Base-by-base conservation (phyloP, 2,329 filamentous ascomycete genomes). In the Samsoniella hepiali region DNA sequence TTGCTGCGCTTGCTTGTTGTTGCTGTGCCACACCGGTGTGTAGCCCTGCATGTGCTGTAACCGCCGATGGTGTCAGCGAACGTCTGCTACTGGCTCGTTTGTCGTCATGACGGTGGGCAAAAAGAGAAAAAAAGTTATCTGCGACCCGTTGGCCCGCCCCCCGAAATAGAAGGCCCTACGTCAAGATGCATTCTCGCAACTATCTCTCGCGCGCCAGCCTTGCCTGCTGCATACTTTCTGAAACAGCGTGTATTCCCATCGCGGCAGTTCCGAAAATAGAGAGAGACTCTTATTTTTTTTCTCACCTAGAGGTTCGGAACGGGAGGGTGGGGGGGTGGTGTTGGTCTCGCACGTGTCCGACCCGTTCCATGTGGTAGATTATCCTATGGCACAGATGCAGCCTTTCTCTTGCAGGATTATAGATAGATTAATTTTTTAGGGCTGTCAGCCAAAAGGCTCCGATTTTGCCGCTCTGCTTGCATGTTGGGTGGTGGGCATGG, bases 21-120 rank as follows among this genome's bases (percentile, higher is more conserved):
- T 29, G 34, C 5, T 31, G 34, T 31, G 29, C 9, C 54, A 55
- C 34, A 9, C 29, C 57, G 57, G 45, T 59, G 57, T 59, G 38
- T 27, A 38, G 36, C 7, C 47, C n/a, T 61, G 49, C 58, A 36
- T 61, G 22, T 22, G 27, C 44, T 49, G 49, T 54, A 61, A 53
- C 38, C 58, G 58, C 58, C 58, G 29, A 45, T 2, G 31, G 17
- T 31, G 34, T 17, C 31, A 36, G 17, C 32, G 13, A n/a, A 13
- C 13, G 3, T 49, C 11, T 22, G 5, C 27, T 49, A 29, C 45
- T 27, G 7, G 22, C 9, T 3, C 6, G 45, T 47, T 47, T 27
- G 11, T 27, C 22, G 27, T 51, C 49, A 51, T 51, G 11, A 3
- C 2, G 38, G 13, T 32, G 31, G 11, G 5, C 27, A 17, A 29